phyloP scores from a whole-genome alignment of 768 basidiomycete genomes.

The Boletus reticuloceps region DNA sequence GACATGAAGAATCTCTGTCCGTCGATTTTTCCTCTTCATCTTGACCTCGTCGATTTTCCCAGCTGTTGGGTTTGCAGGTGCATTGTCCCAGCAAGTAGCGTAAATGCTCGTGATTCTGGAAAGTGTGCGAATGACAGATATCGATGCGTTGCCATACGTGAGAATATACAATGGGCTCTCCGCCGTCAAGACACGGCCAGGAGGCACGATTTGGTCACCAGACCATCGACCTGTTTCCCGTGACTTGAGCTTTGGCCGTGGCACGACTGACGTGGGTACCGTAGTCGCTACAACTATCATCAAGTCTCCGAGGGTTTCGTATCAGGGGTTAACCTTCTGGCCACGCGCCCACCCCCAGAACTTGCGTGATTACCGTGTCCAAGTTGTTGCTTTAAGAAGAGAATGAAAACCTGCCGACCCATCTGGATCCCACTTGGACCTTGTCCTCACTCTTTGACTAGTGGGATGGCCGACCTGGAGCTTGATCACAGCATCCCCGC shows the following conservation, averaged over 20 bases:
- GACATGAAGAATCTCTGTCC: too few relatives aligned
- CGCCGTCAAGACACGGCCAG: too few relatives aligned
- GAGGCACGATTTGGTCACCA: too few relatives aligned
- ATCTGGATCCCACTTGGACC: not conserved
- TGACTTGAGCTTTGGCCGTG: not conserved
- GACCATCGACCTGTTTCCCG: not conserved
- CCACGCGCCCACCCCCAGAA: too few relatives aligned
- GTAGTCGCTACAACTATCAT: not conserved
- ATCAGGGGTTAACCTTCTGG: not conserved
- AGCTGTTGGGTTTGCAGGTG: not conserved
- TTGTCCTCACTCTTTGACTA: not conserved
- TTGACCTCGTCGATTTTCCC: not conserved
- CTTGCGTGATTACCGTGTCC: too few relatives aligned
- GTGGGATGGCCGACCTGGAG: constrained; percentile 10
- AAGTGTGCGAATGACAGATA: too few relatives aligned
- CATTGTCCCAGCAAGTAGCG: too few relatives aligned
- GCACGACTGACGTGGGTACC: not conserved
- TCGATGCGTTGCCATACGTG: not conserved
- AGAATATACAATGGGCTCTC: not conserved
- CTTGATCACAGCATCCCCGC: constrained; percentile 8
- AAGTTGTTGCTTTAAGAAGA: constrained; percentile 5
- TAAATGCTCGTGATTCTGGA: too few relatives aligned
- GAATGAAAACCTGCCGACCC: not conserved
- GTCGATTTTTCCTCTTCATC: not conserved
- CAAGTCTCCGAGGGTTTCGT: not conserved